These are phyloP conservation scores for Buddleja alternifolia DNA, from an alignment of 257 asterid genomes.

Conservation along the genomic window DNA sequence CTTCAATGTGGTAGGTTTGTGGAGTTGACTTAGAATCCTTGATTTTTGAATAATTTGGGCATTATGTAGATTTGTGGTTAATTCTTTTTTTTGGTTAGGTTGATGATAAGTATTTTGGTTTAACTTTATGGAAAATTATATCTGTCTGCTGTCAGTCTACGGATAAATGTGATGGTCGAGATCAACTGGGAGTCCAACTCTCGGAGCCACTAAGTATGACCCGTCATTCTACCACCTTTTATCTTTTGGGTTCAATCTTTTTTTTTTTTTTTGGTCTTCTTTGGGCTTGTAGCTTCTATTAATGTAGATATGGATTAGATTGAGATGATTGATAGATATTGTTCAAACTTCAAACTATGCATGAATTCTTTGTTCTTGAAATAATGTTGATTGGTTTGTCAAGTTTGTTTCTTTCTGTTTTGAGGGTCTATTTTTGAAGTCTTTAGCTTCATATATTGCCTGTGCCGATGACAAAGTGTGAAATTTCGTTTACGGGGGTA, in stretches of 20 bases:
- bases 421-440: conserved; percentile 18
- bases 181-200: too few species aligned
- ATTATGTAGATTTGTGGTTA: conserved; percentile 38
- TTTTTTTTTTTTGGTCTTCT: conserved; percentile 39
- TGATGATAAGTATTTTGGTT: conserved; percentile 38
- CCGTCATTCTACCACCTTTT: conserved; percentile 43
- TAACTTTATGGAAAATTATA: conserved; percentile 18
- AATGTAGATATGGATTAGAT: conserved; percentile 20
- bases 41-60: conserved; percentile 41
- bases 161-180: too few species aligned
- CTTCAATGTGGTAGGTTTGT: conserved; percentile 94
- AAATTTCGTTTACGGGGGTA: not conserved
- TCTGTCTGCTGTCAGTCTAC: conserved; percentile 27
- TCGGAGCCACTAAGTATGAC: too few species aligned
- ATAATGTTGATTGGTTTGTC: conserved; percentile 7
- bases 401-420: not conserved
- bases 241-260: conserved; percentile 25
- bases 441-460: conserved; percentile 6
- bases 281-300: conserved; percentile 32
- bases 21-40: conserved; percentile 75
- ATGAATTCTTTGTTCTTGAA: conserved; percentile 6
- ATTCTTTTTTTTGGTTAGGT: conserved; percentile 25
- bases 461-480: conserved; percentile 6
- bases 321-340: not conserved
- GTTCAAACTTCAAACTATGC: conserved; percentile 3